These are phyloP conservation scores for Silene coronaria DNA, from an alignment of 179 eudicot species.

Conservation along the genomic window DNA sequence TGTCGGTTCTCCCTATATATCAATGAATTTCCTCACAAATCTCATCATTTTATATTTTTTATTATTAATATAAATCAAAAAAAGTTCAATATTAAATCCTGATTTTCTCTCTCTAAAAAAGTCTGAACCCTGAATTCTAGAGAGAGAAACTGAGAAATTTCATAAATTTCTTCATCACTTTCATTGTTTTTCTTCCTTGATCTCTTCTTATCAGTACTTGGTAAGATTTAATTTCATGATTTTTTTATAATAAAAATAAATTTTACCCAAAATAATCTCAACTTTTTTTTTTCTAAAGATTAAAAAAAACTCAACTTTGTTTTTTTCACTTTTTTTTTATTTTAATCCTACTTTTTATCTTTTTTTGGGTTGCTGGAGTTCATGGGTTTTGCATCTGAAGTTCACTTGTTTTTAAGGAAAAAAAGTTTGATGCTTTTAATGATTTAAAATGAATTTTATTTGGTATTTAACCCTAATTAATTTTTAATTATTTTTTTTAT, in stretches of 20 bases:
- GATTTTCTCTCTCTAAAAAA: conserved; percentile 5
- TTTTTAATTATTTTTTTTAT: conserved; percentile 8
- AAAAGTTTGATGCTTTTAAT: conserved; percentile 2
- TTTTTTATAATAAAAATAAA: not conserved
- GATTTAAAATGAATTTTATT: conserved; percentile 41
- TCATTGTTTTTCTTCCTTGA: conserved; percentile 20
- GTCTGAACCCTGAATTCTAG: conserved; percentile 10
- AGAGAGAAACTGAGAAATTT: conserved; percentile 23
- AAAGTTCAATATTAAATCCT: too few species aligned
- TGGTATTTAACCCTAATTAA: conserved; percentile 22
- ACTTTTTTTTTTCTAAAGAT: conserved; percentile 12
- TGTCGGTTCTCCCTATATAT: conserved; percentile 26
- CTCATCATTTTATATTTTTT: not conserved
- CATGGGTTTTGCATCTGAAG: conserved; percentile 35
- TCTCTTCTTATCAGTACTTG: conserved; percentile 11
- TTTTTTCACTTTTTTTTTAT: not conserved
- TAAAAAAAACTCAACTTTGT: conserved; percentile 14
- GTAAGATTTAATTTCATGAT: conserved; percentile 11
- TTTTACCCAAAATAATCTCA: not conserved
- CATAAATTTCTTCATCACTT: conserved; percentile 14
- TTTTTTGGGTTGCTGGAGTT: conserved; percentile 5
- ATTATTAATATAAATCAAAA: too few species aligned
- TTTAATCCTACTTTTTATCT: not conserved
- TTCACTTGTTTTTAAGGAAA: conserved; percentile 20
- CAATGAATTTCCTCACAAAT: not conserved